These are phyloP conservation scores for Fusarium metavorans DNA, from an alignment of 2,329 filamentous ascomycete genomes.

Conservation along the genomic window DNA sequence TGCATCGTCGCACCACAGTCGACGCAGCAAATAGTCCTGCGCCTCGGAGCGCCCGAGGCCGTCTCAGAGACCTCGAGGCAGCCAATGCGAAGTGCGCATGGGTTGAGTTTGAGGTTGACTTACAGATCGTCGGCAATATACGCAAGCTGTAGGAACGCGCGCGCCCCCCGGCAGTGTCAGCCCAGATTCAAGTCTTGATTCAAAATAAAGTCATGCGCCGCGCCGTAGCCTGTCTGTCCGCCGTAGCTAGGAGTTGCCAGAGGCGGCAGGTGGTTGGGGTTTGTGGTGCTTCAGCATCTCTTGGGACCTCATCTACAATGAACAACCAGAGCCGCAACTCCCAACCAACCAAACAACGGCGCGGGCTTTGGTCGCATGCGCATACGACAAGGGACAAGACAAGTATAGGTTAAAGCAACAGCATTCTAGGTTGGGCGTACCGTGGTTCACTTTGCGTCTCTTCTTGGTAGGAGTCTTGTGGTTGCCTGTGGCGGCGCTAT, in stretches of 20 bases:
- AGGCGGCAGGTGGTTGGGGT: conserved; percentile 17
- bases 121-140: conserved; percentile 92
- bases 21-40: conserved; percentile 25
- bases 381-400: conserved; percentile 9
- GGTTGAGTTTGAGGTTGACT: conserved; percentile 60
- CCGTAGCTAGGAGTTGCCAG: conserved; percentile 17
- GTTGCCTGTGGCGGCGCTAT: conserved; percentile 39
- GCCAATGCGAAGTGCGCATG: conserved; percentile 42
- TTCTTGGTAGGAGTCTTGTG: conserved; percentile 81
- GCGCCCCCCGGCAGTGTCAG: conserved; percentile 49
- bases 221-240: conserved; percentile 8
- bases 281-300: conserved; percentile 21
- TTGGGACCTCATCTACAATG: conserved; percentile 27
- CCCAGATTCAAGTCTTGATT: conserved; percentile 44
- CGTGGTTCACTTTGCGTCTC: conserved; percentile 90
- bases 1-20: conserved; percentile 33
- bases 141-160: conserved; percentile 71
- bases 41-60: conserved; percentile 28
- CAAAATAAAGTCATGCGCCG: conserved; percentile 22
- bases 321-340: conserved; percentile 23
- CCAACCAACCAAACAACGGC: conserved; percentile 2
- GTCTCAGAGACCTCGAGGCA: conserved; percentile 21
- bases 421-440: conserved; percentile 63
- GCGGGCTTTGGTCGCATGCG: conserved; percentile 2
- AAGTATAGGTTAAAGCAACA: not conserved